Base-by-base conservation (phyloP, 169 alveolate genomes). In the Cryptosporidium tyzzeri region DNA sequence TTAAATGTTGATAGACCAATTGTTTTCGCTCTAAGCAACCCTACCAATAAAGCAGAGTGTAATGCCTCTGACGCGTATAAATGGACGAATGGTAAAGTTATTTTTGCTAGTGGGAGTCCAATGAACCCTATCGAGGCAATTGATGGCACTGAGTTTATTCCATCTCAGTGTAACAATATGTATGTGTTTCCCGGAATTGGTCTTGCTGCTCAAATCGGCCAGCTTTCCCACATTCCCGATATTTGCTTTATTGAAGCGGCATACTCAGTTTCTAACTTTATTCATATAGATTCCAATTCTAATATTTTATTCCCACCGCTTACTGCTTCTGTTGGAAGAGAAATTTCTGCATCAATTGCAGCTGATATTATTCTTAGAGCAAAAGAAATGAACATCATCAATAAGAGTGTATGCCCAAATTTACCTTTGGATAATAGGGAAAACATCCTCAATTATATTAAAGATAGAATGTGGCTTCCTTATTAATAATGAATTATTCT, bases 121-220 rank as follows among this genome's bases (percentile, higher is more conserved):
- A 85, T 92, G 93, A 45, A 69, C 2, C 93, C 93, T 7, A 92
- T 92, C 10, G 45, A 69, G 33, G 33, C 70, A 31, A 29, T 26
- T 41, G 50, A 70, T n/a, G 93, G 93, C 29, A 45, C 44, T 18
- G 37, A 29, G 39, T 53, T 71, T 21, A 23, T 33, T 35, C 65
- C 93, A 18, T 70, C 92, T 3, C 93, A 92, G 41, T 84, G 92
- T 44, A 92, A 92, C 26, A 92, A 92, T 59, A 87, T 85, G 92
- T 92, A 91, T 67, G 86, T 84, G 23, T 92, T 92, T 84, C 94
- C 94, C 2, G 94, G 94, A 23, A 71, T 92, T 37, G 94, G 91
- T 29, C 73, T 92, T 53, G 94, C 91, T 53, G 94, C 92, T 21
- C 53, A 84, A 59, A 31, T 70, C 6, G 85, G 85, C 69, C 61